Conservation (phyloP, 306 rosid genomes). For the Casuarina equisetifolia region DNA sequence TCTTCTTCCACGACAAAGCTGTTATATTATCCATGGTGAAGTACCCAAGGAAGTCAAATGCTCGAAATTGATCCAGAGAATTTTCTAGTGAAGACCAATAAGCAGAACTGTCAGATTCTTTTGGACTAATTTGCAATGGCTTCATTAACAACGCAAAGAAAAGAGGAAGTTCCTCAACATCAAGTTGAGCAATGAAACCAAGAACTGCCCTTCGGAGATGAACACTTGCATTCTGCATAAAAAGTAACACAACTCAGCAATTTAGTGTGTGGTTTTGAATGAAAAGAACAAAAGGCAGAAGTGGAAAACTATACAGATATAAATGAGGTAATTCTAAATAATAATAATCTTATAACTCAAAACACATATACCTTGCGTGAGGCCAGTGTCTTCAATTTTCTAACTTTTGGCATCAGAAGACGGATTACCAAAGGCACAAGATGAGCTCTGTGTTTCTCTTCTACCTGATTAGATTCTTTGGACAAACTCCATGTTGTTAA, state of each 20-base stretch:
- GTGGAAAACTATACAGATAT: not conserved
- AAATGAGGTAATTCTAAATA: not conserved
- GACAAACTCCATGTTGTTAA: constrained; percentile 87
- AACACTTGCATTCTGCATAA: constrained; percentile 71
- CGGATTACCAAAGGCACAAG: constrained; percentile 77
- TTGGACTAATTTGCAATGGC: constrained; percentile 63
- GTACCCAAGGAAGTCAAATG: constrained; percentile 52
- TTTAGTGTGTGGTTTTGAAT: constrained; percentile 18
- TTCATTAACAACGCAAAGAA: constrained; percentile 78
- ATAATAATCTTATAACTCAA: constrained; percentile 3
- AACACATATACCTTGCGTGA: constrained; percentile 68
- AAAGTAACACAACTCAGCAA: constrained; percentile 10
- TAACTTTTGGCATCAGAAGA: constrained; percentile 82
- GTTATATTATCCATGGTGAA: constrained; percentile 61
- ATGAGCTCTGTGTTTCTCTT: constrained; percentile 64
- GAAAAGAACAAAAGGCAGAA: not conserved
- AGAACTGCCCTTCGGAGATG: constrained; percentile 85
- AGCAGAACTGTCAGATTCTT: constrained; percentile 53
- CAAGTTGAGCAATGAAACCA: constrained; percentile 75
- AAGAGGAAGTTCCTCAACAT: constrained; percentile 76
- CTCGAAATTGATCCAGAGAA: constrained; percentile 48
- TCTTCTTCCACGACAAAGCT: constrained; percentile 74
- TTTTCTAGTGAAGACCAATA: constrained; percentile 48
- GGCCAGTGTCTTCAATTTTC: constrained; percentile 79
- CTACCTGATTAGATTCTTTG: constrained; percentile 59